Evolutionary conservation across 169 alveolate species (phyloP), one percentile per base, ranked within the genome.

Genomic region (Blepharisma undulans): DNA sequence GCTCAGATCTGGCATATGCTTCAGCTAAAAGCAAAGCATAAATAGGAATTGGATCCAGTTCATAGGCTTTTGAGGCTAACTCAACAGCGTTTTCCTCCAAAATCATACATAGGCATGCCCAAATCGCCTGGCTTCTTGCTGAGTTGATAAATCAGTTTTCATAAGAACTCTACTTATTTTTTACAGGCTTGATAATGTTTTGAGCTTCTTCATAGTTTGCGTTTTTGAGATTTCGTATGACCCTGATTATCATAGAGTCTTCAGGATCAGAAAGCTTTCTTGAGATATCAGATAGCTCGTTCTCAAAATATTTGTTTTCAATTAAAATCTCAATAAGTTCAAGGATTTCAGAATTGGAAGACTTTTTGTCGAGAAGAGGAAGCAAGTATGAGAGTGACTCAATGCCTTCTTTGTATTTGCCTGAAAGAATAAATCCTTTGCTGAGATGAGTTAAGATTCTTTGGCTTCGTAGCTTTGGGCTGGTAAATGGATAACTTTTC

Each of bases 371-470:
- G 10, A 25, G 48, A 25, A 74, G 33, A 7, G 80, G 80, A 6
- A 74, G 29, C 16, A 74, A 74, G 12, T 25, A 74, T 0, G 80
- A 74, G 2, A 74, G 80, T 8, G 80, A 29, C 27, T 74, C 80
- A 14, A 74, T 25, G 18, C 36, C 80, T 74, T 74, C 80, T 25
- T 22, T 25, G 80, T 74, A 74, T 29, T 74, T 74, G 29, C 80
- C 80, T 74, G 80, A 74, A 74, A 74, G 80, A 74, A 29, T 29
- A 74, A 74, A 74, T 74, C 80, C 80, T 74, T 74, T 74, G 12
- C 36, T 3, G 29, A 74, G 33, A 25, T 25, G 33, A 22, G 48
- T 74, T 29, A 74, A 29, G 29, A 74, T 74, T 74, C 80, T 22
- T 74, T 74, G 29, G 80, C 33, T 74, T 10, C 80, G 80, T 29